Evolutionary conservation across 2,329 filamentous ascomycete genomes (phyloP).

Genomic region (Aspergillus tanneri): DNA sequence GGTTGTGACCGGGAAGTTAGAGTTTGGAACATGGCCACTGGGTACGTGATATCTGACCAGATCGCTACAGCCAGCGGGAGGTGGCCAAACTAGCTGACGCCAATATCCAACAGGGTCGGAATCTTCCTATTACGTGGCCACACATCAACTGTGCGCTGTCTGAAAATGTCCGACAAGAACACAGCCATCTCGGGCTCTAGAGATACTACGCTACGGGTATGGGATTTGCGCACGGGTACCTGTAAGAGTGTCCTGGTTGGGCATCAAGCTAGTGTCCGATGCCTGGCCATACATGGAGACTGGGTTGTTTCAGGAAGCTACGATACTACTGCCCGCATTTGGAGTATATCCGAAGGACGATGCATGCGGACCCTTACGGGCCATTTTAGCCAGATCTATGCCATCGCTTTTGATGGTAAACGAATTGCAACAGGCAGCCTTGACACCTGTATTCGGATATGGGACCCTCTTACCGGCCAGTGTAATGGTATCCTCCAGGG

Average conservation of each 20-base stretch:
- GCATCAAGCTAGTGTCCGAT: conserved; percentile 92
- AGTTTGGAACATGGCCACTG: conserved; percentile 93
- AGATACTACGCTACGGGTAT: conserved; percentile 90
- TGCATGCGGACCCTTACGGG: conserved; percentile 87
- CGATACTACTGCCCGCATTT: conserved; percentile 93
- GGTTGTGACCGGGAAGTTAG: conserved; percentile 95
- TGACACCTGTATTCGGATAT: conserved; percentile 94
- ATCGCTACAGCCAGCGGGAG: background rate
- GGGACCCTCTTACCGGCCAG: conserved; percentile 85
- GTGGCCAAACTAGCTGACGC: conserved; percentile 1
- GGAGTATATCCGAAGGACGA: conserved; percentile 94
- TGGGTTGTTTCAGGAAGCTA: conserved; percentile 98
- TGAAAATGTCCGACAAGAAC: conserved; percentile 94
- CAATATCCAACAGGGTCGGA: conserved; percentile 56
- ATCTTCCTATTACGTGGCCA: conserved; percentile 86
- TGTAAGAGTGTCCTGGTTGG: conserved; percentile 91
- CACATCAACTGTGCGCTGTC: conserved; percentile 91
- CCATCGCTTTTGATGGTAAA: conserved; percentile 93
- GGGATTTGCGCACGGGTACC: conserved; percentile 85
- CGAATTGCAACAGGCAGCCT: conserved; percentile 92
- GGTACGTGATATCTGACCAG: conserved; percentile 54
- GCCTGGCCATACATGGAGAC: conserved; percentile 92
- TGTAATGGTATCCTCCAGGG: conserved; percentile 92
- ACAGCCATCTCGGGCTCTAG: conserved; percentile 95
- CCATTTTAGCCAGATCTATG: conserved; percentile 98